Conservation (phyloP, 441 rosid genomes). For the Codiaeum variegatum region DNA sequence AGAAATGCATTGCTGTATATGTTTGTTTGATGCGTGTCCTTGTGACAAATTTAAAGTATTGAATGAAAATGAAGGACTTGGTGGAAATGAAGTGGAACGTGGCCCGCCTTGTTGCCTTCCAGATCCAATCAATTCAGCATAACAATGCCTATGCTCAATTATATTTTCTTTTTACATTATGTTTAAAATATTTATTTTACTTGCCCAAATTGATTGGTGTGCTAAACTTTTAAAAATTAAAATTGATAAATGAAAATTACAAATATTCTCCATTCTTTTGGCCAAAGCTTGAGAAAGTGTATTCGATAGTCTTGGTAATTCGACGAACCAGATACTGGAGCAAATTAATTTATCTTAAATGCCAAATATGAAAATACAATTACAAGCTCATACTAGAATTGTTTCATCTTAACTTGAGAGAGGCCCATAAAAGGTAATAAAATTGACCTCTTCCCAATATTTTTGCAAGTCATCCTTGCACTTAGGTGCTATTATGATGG, state of each 20-base stretch:
- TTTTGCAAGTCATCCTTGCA: neutral
- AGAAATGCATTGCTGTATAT: constrained; percentile 12
- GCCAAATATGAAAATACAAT: neutral
- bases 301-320: neutral
- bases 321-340: neutral
- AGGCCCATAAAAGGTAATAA: neutral
- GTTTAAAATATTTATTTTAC: no score
- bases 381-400: constrained; percentile 1
- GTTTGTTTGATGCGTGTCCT: neutral
- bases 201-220: no score
- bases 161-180: no score
- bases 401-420: neutral
- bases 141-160: no score
- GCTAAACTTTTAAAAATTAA: no score
- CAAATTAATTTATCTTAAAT: no score
- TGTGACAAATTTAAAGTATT: neutral
- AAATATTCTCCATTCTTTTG: neutral
- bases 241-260: no score
- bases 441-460: neutral
- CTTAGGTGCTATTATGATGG: neutral
- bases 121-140: no score
- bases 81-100: constrained; percentile 14
- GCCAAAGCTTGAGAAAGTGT: neutral
- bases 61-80: neutral
- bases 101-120: constrained; percentile 8